A percentile compares a stretch with the other conserved stretches of the same genome.
Conservation (phyloP, 371 early-diverging fungal genomes). For the Mucor irregularis region DNA sequence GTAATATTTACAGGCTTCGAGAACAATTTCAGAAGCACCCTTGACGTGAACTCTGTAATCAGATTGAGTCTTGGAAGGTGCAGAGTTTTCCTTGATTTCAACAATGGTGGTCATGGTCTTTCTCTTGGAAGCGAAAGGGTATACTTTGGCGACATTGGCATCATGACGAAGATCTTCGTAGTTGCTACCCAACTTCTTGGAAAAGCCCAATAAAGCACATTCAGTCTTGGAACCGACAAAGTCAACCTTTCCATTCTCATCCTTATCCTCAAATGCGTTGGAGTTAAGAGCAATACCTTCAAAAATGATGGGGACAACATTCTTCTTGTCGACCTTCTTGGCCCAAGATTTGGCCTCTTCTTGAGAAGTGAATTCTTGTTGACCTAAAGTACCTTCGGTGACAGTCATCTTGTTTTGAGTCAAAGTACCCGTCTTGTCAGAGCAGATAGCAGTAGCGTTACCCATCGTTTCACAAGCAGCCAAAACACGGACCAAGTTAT, state of each 20-base stretch:
- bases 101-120: slow-evolving; percentile 81
- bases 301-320: slow-evolving; percentile 39
- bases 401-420: slow-evolving; percentile 97
- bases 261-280: slow-evolving; percentile 84
- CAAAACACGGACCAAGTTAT: slow-evolving; percentile 91
- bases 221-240: slow-evolving; percentile 95
- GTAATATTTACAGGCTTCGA: slow-evolving; percentile 63
- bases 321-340: slow-evolving; percentile 27
- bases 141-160: slow-evolving; percentile 52
- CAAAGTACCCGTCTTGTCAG: slow-evolving; percentile 97
- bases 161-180: slow-evolving; percentile 64
- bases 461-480: slow-evolving; percentile 98
- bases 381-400: slow-evolving; percentile 66
- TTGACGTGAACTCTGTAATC: slow-evolving; percentile 70
- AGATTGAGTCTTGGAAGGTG: slow-evolving; percentile 26
- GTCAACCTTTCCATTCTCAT: slow-evolving; percentile 67
- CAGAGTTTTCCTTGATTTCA: slow-evolving; percentile 35
- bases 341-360: slow-evolving; percentile 37
- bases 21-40: slow-evolving; percentile 87
- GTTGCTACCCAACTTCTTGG: slow-evolving; percentile 63
- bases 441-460: slow-evolving; percentile 94
- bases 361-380: slow-evolving; percentile 37
- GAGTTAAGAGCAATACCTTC: slow-evolving; percentile 86
- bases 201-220: slow-evolving; percentile 82
- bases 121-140: slow-evolving; percentile 81